Conservation (phyloP, 2,329 filamentous ascomycete species). For the Trichoderma cornu-damae region DNA sequence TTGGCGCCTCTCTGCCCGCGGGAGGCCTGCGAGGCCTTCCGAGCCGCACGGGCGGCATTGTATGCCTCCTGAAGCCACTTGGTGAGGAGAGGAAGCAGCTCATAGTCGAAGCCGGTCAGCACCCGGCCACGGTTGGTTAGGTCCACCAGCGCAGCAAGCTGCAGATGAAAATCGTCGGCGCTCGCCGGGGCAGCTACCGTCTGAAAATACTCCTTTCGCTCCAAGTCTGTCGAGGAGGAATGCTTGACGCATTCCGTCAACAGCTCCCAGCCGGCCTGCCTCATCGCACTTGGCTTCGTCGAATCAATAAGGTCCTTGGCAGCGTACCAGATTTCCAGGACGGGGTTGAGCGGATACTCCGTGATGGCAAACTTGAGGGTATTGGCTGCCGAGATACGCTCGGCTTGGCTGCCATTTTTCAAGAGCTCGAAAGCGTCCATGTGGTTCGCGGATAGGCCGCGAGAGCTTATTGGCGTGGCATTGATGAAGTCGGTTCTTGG, state of each 20-base stretch:
- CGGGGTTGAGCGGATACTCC: constrained; percentile 55
- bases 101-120: constrained; percentile 62
- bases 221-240: constrained; percentile 57
- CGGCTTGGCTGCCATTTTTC: constrained; percentile 46
- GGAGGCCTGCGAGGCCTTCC: constrained; percentile 40
- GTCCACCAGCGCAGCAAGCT: constrained; percentile 58
- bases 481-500: constrained; percentile 44
- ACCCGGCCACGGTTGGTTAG: constrained; percentile 58
- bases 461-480: constrained; percentile 36
- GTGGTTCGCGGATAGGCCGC: constrained; percentile 47
- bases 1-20: constrained; percentile 37
- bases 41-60: constrained; percentile 46
- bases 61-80: constrained; percentile 56
- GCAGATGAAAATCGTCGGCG: constrained; percentile 60
- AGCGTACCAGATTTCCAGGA: constrained; percentile 61
- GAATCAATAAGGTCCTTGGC: constrained; percentile 60
- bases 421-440: constrained; percentile 52
- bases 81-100: constrained; percentile 58
- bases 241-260: constrained; percentile 62
- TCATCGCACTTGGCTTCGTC: constrained; percentile 47
- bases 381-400: constrained; percentile 54
- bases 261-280: constrained; percentile 60
- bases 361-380: constrained; percentile 52
- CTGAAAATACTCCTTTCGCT: constrained; percentile 61
- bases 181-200: constrained; percentile 53